These are phyloP conservation scores for Staphylotrichum longicolle DNA, from an alignment of 495 filamentous ascomycete species.

Conservation along the genomic window DNA sequence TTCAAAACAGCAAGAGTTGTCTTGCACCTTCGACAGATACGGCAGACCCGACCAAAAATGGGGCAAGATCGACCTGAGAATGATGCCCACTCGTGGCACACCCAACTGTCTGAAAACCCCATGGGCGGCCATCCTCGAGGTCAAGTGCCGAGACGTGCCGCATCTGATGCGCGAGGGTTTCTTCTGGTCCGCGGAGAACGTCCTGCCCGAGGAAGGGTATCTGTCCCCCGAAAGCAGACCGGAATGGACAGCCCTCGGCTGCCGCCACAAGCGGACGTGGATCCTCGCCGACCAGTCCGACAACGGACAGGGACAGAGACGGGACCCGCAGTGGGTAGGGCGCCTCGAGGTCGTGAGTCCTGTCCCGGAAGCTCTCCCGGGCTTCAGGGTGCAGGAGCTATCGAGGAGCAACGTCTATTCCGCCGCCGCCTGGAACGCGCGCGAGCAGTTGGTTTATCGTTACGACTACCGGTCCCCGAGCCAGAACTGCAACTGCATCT, in stretches of 20 bases:
- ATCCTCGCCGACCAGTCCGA: neutral
- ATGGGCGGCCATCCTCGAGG: neutral
- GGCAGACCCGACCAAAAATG: no score
- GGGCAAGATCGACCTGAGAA: no score
- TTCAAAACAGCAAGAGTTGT: no score
- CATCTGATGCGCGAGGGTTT: conserved; percentile 13
- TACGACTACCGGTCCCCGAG: neutral
- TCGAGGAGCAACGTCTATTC: neutral
- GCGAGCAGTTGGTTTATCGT: neutral
- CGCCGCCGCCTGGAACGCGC: neutral
- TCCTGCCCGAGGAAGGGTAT: neutral
- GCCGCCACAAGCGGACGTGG: neutral
- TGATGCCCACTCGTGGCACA: neutral
- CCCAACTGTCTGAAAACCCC: neutral
- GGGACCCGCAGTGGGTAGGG: neutral
- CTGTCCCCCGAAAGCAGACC: neutral
- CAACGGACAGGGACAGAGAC: no score
- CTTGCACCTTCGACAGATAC: no score
- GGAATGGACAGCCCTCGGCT: neutral
- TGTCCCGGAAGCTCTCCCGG: neutral
- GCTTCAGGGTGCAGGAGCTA: neutral
- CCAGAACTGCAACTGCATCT: conserved; percentile 5
- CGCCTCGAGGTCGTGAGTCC: neutral
- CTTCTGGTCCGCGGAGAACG: conserved; percentile 4
- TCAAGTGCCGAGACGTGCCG: neutral